Evolutionary conservation across 768 basidiomycete genomes (phyloP).

Genomic region (Sarcomyxa edulis): DNA sequence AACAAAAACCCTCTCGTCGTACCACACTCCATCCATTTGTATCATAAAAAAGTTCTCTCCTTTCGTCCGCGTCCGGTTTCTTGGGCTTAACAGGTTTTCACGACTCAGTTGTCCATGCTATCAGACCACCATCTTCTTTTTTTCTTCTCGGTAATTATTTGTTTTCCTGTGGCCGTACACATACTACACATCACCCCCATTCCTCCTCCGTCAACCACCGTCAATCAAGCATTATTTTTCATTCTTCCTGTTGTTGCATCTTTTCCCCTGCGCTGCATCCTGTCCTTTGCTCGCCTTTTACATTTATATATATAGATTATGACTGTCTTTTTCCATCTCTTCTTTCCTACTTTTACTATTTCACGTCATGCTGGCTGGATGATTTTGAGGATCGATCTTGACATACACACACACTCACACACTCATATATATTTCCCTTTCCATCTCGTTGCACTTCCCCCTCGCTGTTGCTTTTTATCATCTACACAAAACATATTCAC

Average conservation of each 20-base stretch:
- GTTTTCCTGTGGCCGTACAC: constrained; percentile 7
- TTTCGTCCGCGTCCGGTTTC: constrained; percentile 12
- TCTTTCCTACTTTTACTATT: constrained; percentile 14
- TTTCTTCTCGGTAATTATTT: constrained; percentile 12
- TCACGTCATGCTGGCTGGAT: constrained; percentile 12
- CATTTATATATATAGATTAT: constrained; percentile 6
- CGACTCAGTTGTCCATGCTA: constrained; percentile 14
- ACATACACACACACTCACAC: constrained; percentile 9
- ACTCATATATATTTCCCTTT: constrained; percentile 5
- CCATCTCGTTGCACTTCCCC: background rate
- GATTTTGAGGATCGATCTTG: no score
- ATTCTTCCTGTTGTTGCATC: background rate
- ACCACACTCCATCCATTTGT: constrained; percentile 9
- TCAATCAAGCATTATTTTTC: constrained; percentile 16
- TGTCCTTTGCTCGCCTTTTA: constrained; percentile 4
- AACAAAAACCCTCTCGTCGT: constrained; percentile 23
- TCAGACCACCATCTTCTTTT: constrained; percentile 13
- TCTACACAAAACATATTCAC: background rate
- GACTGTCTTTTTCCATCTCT: constrained; percentile 6
- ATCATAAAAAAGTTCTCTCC: constrained; percentile 10
- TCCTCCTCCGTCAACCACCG: constrained; percentile 7
- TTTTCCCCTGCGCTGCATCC: constrained; percentile 4
- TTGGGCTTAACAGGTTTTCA: constrained; percentile 18
- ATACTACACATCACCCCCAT: constrained; percentile 9
- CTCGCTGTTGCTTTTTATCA: no score